Percentiles rank a stretch among this genome's conserved stretches.
Evolutionary conservation across 1,284 basidiomycete species (phyloP).

Genomic region (Trichosporon sp.): DNA sequence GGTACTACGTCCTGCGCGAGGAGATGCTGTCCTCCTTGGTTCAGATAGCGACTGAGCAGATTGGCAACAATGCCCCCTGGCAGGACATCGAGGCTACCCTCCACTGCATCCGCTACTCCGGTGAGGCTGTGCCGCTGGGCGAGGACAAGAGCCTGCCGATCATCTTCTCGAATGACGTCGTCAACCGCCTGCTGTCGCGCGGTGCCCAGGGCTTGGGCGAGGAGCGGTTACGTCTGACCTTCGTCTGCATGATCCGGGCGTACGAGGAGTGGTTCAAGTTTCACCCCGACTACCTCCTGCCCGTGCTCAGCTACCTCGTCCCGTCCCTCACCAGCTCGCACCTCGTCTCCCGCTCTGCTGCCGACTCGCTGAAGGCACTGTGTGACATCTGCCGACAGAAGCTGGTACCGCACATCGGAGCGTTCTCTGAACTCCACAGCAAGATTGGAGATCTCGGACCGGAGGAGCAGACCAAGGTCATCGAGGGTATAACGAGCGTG

Average conservation of each 20-base stretch:
- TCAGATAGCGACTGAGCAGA: slow-evolving; percentile 63
- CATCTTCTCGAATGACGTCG: slow-evolving; percentile 70
- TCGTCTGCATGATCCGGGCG: slow-evolving; percentile 68
- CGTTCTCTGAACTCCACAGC: slow-evolving; percentile 79
- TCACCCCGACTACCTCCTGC: slow-evolving; percentile 59
- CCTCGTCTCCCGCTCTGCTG: slow-evolving; percentile 72
- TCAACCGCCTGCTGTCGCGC: slow-evolving; percentile 45
- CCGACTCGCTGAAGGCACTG: slow-evolving; percentile 75
- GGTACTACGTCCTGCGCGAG: slow-evolving; percentile 79
- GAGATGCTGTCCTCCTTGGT: slow-evolving; percentile 75
- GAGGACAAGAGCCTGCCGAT: slow-evolving; percentile 66
- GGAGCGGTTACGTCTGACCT: slow-evolving; percentile 70
- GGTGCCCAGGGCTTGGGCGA: slow-evolving; percentile 61
- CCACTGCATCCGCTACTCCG: slow-evolving; percentile 78
- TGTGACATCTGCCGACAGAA: slow-evolving; percentile 82
- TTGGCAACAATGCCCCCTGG: slow-evolving; percentile 39
- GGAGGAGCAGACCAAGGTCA: slow-evolving; percentile 81
- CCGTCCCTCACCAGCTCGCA: slow-evolving; percentile 63
- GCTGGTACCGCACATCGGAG: slow-evolving; percentile 75
- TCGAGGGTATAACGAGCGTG: slow-evolving; percentile 86
- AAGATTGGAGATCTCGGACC: slow-evolving; percentile 75
- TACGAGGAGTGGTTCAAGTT: slow-evolving; percentile 81
- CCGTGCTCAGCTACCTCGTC: slow-evolving; percentile 71
- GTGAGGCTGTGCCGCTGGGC: slow-evolving; percentile 80
- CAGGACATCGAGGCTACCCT: slow-evolving; percentile 78